phyloP scores from a whole-genome alignment of 208 protist species.

The Porcisia hertigi region DNA sequence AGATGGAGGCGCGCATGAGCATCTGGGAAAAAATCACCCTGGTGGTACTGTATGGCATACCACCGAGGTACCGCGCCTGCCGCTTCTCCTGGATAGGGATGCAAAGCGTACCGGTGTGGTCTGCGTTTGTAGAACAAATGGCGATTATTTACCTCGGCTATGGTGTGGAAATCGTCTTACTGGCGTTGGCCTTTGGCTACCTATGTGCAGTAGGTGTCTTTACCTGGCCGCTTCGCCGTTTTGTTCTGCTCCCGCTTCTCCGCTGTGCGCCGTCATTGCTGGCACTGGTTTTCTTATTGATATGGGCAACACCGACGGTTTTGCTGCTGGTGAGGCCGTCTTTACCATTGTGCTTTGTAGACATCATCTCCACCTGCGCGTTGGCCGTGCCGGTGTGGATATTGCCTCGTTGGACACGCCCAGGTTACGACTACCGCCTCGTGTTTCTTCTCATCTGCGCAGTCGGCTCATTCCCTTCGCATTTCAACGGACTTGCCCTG shows the following conservation, averaged over 20 bases:
- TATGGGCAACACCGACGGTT: conserved; percentile 51
- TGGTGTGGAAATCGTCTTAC: conserved; percentile 31
- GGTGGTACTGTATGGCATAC: conserved; percentile 49
- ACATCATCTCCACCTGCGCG: conserved; percentile 33
- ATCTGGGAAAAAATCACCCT: conserved; percentile 56
- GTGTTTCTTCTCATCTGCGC: conserved; percentile 21
- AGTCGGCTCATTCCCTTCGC: conserved; percentile 37
- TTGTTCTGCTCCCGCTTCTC: conserved; percentile 31
- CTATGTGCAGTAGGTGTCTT: conserved; percentile 18
- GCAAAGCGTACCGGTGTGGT: conserved; percentile 47
- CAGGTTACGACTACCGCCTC: conserved; percentile 40
- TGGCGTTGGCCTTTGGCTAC: conserved; percentile 29
- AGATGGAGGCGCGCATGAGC: conserved; percentile 63
- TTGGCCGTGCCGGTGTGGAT: conserved; percentile 36
- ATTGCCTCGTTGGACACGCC: conserved; percentile 35
- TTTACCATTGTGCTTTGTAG: conserved; percentile 51
- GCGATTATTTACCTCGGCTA: conserved; percentile 55
- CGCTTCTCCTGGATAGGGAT: conserved; percentile 74
- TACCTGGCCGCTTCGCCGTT: conserved; percentile 28
- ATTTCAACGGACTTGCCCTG: conserved; percentile 69
- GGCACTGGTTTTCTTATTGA: conserved; percentile 15
- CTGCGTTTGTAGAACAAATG: conserved; percentile 51
- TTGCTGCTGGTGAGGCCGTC: conserved; percentile 35
- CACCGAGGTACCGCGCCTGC: conserved; percentile 55
- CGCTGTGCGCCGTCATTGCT: conserved; percentile 11